Evolutionary conservation across 495 filamentous ascomycete species (phyloP), one percentile per base, ranked within the genome.

Genomic region (Penicillium bialowiezense): DNA sequence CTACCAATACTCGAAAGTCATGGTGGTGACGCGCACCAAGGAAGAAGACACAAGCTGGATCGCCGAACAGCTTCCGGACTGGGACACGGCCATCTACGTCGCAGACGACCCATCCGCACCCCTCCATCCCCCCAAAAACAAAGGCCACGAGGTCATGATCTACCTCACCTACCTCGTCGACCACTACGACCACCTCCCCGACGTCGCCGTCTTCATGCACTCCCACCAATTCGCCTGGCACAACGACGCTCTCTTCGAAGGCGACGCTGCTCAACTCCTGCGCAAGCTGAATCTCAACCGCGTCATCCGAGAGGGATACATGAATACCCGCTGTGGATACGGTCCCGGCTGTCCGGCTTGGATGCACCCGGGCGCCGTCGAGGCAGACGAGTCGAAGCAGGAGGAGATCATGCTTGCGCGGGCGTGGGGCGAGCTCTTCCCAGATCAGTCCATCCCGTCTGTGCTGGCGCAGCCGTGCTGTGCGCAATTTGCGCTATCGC

Each of bases 111-210:
- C 78, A 10, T 65, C 56, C 0, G 84, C 84, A 1, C 70, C 71
- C 7, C 68, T 82, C 4, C 84, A 87, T 58, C 81, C 85, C 2
- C 85, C 83, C 0, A 76, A 78, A 52, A 88, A 88, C 55, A 90
- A 90, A 63, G 88, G 87, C 9, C 81, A 89, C 54, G 87, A 91
- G 61, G 87, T 84, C 12, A 84, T 90, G 74, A 73, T 85, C 7
- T 91, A 91, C 59, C 69, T 88, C 43, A 84, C 77, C 40, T 89
- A 84, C 55, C 77, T 89, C 52, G 79, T 87, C 59, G 84, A 89
- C 57, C 77, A 84, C 63, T 91, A 90, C 67, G 77, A 88, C 45
- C 48, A 73, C 3, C 69, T 90, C 3, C 80, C 85, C 6, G 87
- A 89, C 48, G 70, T 88, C 52, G 62, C 79, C 14, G 76, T 88